Evolutionary conservation across 2,329 filamentous ascomycete species (phyloP).

Genomic region (Hirsutella minnesotensis): DNA sequence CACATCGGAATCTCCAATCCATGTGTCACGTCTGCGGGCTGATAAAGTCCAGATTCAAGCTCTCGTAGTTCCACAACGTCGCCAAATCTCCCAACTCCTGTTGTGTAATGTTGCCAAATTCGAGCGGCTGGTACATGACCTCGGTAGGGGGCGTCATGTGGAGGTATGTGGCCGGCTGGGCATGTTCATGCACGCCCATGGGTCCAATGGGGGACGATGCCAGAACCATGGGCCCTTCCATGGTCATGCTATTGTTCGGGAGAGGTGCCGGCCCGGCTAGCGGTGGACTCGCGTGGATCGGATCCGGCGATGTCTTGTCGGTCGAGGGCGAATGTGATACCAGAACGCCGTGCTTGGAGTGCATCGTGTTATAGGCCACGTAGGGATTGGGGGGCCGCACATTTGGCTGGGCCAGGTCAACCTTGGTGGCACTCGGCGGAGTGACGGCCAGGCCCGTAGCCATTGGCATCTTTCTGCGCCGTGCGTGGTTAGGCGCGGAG

Average conservation of each 20-base stretch:
- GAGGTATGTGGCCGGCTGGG: slow-evolving; percentile 2
- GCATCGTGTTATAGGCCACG: not conserved
- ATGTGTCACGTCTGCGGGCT: slow-evolving; percentile 1
- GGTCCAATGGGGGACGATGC: not conserved
- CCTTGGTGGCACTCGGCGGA: too few species aligned
- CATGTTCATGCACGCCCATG: not conserved
- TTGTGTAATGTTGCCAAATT: slow-evolving; percentile 18
- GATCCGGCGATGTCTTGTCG: not conserved
- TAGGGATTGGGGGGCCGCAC: not conserved
- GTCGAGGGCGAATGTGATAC: not conserved
- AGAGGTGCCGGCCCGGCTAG: not conserved
- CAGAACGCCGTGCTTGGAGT: not conserved
- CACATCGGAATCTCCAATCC: not conserved
- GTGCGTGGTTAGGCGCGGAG: slow-evolving; percentile 1
- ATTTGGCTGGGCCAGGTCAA: too few species aligned
- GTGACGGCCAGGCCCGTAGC: not conserved
- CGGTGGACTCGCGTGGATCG: not conserved
- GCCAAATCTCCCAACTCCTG: slow-evolving; percentile 21
- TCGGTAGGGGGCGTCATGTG: slow-evolving; percentile 7
- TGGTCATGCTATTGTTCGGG: not conserved
- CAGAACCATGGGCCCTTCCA: slow-evolving; percentile 1
- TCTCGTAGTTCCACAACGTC: slow-evolving; percentile 21
- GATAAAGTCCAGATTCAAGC: slow-evolving; percentile 19
- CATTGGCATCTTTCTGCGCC: slow-evolving; percentile 4
- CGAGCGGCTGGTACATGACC: slow-evolving; percentile 5